phyloP scores from a whole-genome alignment of 2,329 filamentous ascomycete genomes.

The Colletotrichum orchidophilum region DNA sequence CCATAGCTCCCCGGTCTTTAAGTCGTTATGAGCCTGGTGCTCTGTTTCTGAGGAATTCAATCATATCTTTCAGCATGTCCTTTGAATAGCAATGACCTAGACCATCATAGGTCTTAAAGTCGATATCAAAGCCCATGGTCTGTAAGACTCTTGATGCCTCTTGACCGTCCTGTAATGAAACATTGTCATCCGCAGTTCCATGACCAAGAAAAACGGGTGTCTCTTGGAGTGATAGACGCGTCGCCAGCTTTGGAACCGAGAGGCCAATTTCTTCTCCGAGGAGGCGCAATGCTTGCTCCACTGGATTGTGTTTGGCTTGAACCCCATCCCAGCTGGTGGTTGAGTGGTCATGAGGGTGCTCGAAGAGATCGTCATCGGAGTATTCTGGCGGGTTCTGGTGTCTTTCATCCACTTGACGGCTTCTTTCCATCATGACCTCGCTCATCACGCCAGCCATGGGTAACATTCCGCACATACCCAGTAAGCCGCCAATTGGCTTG shows the following conservation, averaged over 20 bases:
- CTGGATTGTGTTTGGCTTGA: neutral
- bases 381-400: neutral
- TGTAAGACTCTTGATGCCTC: constrained; percentile 45
- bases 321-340: neutral
- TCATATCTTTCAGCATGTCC: constrained; percentile 51
- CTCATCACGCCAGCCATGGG: constrained; percentile 49
- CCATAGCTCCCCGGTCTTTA: neutral
- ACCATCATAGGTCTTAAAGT: constrained; percentile 50
- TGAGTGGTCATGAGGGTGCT: neutral
- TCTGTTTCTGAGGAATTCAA: constrained; percentile 40
- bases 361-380: neutral
- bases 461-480: constrained; percentile 58
- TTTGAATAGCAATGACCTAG: constrained; percentile 57
- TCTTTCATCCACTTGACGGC: neutral
- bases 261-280: constrained; percentile 9
- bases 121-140: constrained; percentile 44
- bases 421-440: constrained; percentile 9
- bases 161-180: constrained; percentile 48
- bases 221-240: constrained; percentile 30
- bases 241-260: constrained; percentile 2
- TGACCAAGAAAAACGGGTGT: constrained; percentile 58
- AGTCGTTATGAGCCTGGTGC: no score
- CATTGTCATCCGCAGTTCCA: constrained; percentile 51
- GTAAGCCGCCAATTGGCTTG: constrained; percentile 45
- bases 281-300: neutral